phyloP scores from a whole-genome alignment of 345 rosid species.

The Boechera stricta region DNA sequence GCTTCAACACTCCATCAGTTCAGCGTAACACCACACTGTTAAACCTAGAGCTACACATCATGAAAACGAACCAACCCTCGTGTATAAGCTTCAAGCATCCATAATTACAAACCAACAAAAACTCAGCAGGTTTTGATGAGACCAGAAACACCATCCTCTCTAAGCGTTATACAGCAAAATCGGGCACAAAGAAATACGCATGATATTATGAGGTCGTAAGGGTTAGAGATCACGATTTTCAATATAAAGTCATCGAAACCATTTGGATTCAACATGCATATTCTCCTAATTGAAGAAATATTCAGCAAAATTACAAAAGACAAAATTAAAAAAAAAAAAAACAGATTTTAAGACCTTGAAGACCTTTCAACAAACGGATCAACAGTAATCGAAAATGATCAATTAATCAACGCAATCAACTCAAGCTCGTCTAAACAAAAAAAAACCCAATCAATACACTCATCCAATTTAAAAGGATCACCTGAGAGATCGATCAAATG shows the following conservation, averaged over 20 bases:
- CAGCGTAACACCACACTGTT: neutral
- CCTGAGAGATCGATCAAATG: conserved; percentile 40
- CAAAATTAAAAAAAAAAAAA: neutral
- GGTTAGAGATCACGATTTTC: neutral
- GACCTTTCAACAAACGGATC: conserved; percentile 10
- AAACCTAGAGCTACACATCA: neutral
- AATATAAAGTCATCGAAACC: neutral
- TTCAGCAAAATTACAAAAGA: neutral
- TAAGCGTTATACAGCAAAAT: neutral
- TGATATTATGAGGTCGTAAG: too few species aligned
- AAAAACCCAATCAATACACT: neutral
- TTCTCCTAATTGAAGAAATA: conserved; percentile 10
- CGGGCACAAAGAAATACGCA: neutral
- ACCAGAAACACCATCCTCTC: neutral
- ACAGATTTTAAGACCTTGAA: neutral
- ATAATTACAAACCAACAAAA: conserved; percentile 14
- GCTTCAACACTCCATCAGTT: neutral
- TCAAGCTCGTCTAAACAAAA: conserved; percentile 5
- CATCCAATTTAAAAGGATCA: conserved; percentile 21
- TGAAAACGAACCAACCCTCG: neutral
- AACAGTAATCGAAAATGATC: conserved; percentile 23
- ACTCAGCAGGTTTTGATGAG: neutral
- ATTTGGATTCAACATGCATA: conserved; percentile 28
- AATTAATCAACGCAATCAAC: neutral
- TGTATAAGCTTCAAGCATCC: neutral